Evolutionary conservation across 2,329 filamentous ascomycete species (phyloP).

Genomic region (Nigrospora oryzae): DNA sequence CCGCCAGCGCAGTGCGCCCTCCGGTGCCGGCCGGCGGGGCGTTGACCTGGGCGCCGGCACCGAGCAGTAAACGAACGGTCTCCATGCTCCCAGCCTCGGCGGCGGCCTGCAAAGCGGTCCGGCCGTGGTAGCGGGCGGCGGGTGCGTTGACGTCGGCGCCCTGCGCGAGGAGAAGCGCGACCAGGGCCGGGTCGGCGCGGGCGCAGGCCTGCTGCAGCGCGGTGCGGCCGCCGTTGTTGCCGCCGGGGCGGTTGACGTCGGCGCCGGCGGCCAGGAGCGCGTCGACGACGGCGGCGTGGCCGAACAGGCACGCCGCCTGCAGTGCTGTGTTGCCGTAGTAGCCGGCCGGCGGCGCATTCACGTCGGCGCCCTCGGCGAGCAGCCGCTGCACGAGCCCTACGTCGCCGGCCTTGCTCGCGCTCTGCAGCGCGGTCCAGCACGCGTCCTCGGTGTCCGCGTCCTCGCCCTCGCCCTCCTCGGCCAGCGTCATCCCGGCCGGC

Average conservation of each 20-base stretch:
- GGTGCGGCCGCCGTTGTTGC: conserved; percentile 23
- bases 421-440: conserved; percentile 24
- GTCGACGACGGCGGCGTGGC: conserved; percentile 11
- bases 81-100: conserved; percentile 18
- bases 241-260: conserved; percentile 17
- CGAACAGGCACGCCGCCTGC: conserved; percentile 16
- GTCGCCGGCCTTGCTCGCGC: conserved; percentile 22
- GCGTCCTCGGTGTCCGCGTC: conserved; percentile 11
- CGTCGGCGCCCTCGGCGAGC: conserved; percentile 15
- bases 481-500: neutral
- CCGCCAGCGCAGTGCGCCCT: conserved; percentile 27
- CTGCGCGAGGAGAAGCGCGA: conserved; percentile 11
- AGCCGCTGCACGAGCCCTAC: conserved; percentile 13
- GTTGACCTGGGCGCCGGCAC: conserved; percentile 19
- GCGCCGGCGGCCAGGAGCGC: conserved; percentile 11
- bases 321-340: conserved; percentile 19
- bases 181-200: conserved; percentile 8
- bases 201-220: conserved; percentile 25
- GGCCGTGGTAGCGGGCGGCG: conserved; percentile 18
- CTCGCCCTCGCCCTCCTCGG: neutral
- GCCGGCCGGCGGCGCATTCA: conserved; percentile 14
- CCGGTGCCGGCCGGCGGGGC: conserved; percentile 22
- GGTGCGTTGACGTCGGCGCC: conserved; percentile 15
- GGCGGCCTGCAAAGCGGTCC: conserved; percentile 26
- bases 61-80: conserved; percentile 15